Conservation (phyloP, 306 rosid species). For the Prunus dulcis region DNA sequence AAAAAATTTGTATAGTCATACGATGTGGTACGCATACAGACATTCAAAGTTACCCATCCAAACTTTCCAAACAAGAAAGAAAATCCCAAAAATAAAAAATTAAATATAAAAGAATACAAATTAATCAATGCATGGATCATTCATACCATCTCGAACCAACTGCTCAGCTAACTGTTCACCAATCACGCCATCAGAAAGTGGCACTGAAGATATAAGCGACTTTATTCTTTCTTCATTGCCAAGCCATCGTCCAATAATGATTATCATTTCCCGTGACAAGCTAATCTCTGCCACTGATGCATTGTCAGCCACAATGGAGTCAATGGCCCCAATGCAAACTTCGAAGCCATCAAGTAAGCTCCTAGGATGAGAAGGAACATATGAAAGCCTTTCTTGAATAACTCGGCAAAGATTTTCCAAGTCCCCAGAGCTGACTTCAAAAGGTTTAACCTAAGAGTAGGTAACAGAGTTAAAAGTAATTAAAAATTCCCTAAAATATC, state of each 20-base stretch:
- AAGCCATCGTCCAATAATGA: slow-evolving; percentile 75
- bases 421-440: slow-evolving; percentile 73
- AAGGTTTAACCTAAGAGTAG: slow-evolving; percentile 69
- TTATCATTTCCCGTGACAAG: slow-evolving; percentile 71
- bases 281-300: slow-evolving; percentile 71
- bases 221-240: slow-evolving; percentile 80
- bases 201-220: slow-evolving; percentile 43
- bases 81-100: neutral
- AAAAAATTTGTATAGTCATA: neutral
- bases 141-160: slow-evolving; percentile 81
- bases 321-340: slow-evolving; percentile 74
- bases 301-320: slow-evolving; percentile 54
- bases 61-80: neutral
- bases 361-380: slow-evolving; percentile 71
- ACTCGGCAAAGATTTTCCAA: slow-evolving; percentile 63
- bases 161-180: slow-evolving; percentile 79
- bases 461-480: slow-evolving; percentile 23
- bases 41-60: neutral
- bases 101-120: neutral
- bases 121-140: slow-evolving; percentile 4
- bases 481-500: slow-evolving; percentile 15
- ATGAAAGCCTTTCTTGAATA: slow-evolving; percentile 55
- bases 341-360: slow-evolving; percentile 83
- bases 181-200: slow-evolving; percentile 53
- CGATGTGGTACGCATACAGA: too few relatives aligned